These are phyloP conservation scores for Parafenestella ontariensis DNA, from an alignment of 2,329 filamentous ascomycete genomes.

Conservation along the genomic window DNA sequence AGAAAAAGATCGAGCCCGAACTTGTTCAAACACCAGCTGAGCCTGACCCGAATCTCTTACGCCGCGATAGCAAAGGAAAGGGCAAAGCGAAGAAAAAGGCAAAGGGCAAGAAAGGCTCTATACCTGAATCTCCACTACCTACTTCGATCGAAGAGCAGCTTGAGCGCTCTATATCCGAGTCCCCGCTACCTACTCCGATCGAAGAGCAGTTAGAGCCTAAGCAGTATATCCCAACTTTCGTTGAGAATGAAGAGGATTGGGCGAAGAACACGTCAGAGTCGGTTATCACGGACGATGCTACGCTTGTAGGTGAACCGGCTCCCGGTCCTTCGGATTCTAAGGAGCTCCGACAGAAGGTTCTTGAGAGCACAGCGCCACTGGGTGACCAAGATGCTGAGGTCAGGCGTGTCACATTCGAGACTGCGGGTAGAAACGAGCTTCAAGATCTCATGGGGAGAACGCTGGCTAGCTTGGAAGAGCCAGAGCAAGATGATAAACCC, in stretches of 20 bases:
- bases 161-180: slow-evolving; percentile 4
- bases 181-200: slow-evolving; percentile 1
- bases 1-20: slow-evolving; percentile 9
- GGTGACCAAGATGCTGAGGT: slow-evolving; percentile 18
- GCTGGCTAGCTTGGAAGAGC: not conserved
- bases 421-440: not conserved
- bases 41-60: slow-evolving; percentile 20
- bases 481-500: not conserved
- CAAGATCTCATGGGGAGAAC: not conserved
- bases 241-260: slow-evolving; percentile 44
- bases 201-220: slow-evolving; percentile 12
- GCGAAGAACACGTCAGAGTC: slow-evolving; percentile 32
- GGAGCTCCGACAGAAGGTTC: slow-evolving; percentile 33
- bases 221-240: slow-evolving; percentile 33
- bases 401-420: slow-evolving; percentile 18
- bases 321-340: slow-evolving; percentile 22
- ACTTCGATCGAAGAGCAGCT: slow-evolving; percentile 5
- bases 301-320: slow-evolving; percentile 38
- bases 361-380: slow-evolving; percentile 33
- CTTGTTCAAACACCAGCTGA: slow-evolving; percentile 13
- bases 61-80: slow-evolving; percentile 31
- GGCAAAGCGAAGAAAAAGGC: slow-evolving; percentile 35
- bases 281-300: slow-evolving; percentile 38
- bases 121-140: slow-evolving; percentile 4
- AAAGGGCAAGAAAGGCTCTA: slow-evolving; percentile 39